These are phyloP conservation scores for Rhizophagus clarus DNA, from an alignment of 192 early-diverging fungal genomes.

Conservation along the genomic window DNA sequence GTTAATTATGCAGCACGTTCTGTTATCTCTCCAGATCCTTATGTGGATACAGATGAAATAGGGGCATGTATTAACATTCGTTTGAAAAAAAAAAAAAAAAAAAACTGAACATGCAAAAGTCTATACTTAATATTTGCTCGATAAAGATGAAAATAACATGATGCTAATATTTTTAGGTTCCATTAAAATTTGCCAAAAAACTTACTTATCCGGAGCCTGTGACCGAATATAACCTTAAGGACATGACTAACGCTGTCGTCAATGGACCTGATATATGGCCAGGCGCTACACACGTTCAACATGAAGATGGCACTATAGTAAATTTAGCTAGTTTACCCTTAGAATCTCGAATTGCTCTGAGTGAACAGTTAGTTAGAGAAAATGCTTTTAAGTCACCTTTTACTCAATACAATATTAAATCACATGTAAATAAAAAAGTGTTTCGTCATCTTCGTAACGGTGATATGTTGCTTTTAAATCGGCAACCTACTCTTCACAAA, in stretches of 20 bases:
- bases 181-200: slow-evolving; percentile 91
- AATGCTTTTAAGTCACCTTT: slow-evolving; percentile 53
- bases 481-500: slow-evolving; percentile 99
- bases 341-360: slow-evolving; percentile 89
- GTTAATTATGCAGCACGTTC: slow-evolving; percentile 98
- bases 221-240: slow-evolving; percentile 91
- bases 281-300: slow-evolving; percentile 91
- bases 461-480: slow-evolving; percentile 96
- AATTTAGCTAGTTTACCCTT: slow-evolving; percentile 78
- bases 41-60: slow-evolving; percentile 97
- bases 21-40: slow-evolving; percentile 97
- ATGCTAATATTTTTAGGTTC: slow-evolving; percentile 47
- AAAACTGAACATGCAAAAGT: too few relatives aligned
- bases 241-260: slow-evolving; percentile 88
- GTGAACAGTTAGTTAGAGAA: slow-evolving; percentile 88
- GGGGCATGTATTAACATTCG: slow-evolving; percentile 50
- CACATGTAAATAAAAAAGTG: slow-evolving; percentile 93
- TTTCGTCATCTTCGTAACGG: slow-evolving; percentile 95
- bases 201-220: slow-evolving; percentile 99
- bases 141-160: background rate
- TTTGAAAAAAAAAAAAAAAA: background rate
- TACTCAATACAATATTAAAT: slow-evolving; percentile 62
- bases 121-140: background rate
- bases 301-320: slow-evolving; percentile 90
- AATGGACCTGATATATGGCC: slow-evolving; percentile 97